phyloP scores from a whole-genome alignment of 1,139 yeast genomes.

The Suzukiozyma palmioleophila region DNA sequence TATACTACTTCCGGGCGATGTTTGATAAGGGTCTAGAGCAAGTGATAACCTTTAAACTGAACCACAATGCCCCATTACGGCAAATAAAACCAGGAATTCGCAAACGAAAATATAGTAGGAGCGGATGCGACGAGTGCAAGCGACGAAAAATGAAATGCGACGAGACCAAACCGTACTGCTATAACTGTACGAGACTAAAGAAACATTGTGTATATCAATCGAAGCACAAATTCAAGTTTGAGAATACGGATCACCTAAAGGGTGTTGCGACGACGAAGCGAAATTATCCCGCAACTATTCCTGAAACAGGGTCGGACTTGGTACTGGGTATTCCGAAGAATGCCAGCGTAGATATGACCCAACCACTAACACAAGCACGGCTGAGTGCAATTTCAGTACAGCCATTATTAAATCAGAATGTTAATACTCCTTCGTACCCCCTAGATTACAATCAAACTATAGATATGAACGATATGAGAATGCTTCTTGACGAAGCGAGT shows the following conservation, averaged over 20 bases:
- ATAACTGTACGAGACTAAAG: conserved; percentile 44
- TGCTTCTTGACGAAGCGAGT: conserved; percentile 47
- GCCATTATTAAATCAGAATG: no score
- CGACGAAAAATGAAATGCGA: conserved; percentile 55
- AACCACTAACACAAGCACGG: no score
- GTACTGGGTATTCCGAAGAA: no score
- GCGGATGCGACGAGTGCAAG: conserved; percentile 64
- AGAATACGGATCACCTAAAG: conserved; percentile 6
- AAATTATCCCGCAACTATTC: no score
- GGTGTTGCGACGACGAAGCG: no score
- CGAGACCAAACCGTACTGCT: conserved; percentile 25
- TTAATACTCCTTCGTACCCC: conserved; percentile 4
- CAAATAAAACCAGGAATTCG: conserved; percentile 12
- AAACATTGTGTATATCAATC: conserved; percentile 46
- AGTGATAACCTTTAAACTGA: no score
- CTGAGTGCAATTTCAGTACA: no score
- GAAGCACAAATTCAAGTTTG: conserved; percentile 25
- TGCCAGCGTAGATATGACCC: no score
- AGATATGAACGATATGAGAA: conserved; percentile 15
- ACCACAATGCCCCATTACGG: no score
- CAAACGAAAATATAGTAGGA: conserved; percentile 51
- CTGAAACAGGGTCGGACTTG: no score
- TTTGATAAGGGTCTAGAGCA: no score
- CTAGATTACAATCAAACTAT: conserved; percentile 1
- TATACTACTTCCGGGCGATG: no score